These are phyloP conservation scores for Neurospora sublineolata DNA, from an alignment of 495 filamentous ascomycete genomes.

Conservation along the genomic window DNA sequence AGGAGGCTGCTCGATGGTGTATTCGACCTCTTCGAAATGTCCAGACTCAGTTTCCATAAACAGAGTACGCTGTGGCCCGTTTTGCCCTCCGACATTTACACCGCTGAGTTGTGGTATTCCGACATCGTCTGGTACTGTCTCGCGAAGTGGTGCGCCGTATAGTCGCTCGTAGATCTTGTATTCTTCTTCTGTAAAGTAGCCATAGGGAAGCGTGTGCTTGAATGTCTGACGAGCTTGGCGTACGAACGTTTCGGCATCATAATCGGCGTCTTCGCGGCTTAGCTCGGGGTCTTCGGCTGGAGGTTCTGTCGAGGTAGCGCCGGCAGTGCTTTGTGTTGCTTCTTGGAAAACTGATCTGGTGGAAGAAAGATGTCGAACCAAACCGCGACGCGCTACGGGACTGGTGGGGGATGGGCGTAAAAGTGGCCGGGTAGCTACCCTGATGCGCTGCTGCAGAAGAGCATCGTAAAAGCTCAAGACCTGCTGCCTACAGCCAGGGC, in stretches of 20 bases:
- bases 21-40: slow-evolving; percentile 48
- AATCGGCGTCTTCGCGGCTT: background rate
- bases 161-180: slow-evolving; percentile 65
- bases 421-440: slow-evolving; percentile 10
- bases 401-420: slow-evolving; percentile 3
- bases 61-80: slow-evolving; percentile 14
- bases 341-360: slow-evolving; percentile 19
- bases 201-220: slow-evolving; percentile 67
- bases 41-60: slow-evolving; percentile 51
- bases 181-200: slow-evolving; percentile 56
- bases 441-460: slow-evolving; percentile 17
- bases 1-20: slow-evolving; percentile 13
- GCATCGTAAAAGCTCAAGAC: slow-evolving; percentile 35
- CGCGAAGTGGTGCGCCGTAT: slow-evolving; percentile 58
- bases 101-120: slow-evolving; percentile 30
- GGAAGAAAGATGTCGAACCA: slow-evolving; percentile 29
- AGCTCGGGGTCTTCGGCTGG: slow-evolving; percentile 2
- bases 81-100: background rate
- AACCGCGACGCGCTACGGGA: slow-evolving; percentile 2
- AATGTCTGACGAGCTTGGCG: slow-evolving; percentile 59
- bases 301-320: background rate
- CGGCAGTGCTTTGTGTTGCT: background rate
- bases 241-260: slow-evolving; percentile 50
- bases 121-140: slow-evolving; percentile 46
- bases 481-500: slow-evolving; percentile 38